Percentiles rank a stretch among this genome's conserved stretches.
Evolutionary conservation across 164 flowering plant genomes (phyloP).

Genomic region (Aristolochia fimbriata): DNA sequence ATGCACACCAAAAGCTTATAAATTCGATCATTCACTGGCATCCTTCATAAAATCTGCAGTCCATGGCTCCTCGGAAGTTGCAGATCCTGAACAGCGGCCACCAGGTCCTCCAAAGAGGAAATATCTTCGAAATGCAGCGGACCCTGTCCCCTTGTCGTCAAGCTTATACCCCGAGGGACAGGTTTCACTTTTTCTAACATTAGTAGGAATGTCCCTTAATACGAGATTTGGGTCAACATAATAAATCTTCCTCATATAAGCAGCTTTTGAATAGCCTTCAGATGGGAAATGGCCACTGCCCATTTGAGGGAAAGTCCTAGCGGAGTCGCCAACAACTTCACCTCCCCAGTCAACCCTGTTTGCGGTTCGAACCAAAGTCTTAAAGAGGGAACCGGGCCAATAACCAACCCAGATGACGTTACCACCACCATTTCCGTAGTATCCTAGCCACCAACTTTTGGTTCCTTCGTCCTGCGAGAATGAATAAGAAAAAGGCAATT

Average conservation of each 20-base stretch:
- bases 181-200: no score
- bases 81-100: neutral
- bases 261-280: neutral
- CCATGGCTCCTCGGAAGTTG: no score
- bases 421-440: neutral
- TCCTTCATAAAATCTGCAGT: no score
- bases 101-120: neutral
- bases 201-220: neutral
- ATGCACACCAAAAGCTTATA: no score
- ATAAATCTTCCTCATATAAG: neutral
- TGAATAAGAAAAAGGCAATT: neutral
- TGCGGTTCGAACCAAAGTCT: neutral
- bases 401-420: neutral
- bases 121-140: neutral
- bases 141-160: neutral
- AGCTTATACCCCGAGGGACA: neutral
- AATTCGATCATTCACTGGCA: no score
- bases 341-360: neutral
- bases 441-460: neutral
- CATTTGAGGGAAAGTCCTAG: neutral
- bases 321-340: neutral
- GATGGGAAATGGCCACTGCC: neutral
- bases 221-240: neutral
- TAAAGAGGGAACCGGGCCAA: neutral
- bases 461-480: neutral